Evolutionary conservation across 202 grass and related monocot genomes (phyloP).

Genomic region (Elaeis oleifera): DNA sequence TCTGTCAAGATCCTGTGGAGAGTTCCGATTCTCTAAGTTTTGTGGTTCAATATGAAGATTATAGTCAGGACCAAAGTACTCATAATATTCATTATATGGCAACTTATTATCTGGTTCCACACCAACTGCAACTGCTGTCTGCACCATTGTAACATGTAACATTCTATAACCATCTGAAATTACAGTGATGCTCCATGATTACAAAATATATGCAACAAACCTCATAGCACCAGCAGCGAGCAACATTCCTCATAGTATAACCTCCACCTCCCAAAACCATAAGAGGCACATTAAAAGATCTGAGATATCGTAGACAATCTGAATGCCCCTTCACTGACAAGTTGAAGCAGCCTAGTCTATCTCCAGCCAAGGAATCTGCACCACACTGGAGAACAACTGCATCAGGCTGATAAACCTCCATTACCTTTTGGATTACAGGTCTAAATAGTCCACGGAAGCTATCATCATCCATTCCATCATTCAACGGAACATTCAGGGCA

Average conservation of each 20-base stretch:
- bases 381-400: conserved; percentile 97
- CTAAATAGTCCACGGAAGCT: conserved; percentile 77
- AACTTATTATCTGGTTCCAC: conserved; percentile 91
- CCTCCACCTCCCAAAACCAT: conserved; percentile 97
- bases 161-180: conserved; percentile 16
- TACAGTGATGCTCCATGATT: not conserved
- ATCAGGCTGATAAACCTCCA: conserved; percentile 89
- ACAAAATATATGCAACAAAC: conserved; percentile 26
- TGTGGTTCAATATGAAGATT: conserved; percentile 82
- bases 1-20: conserved; percentile 72
- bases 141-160: conserved; percentile 22
- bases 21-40: conserved; percentile 74
- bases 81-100: conserved; percentile 97
- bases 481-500: conserved; percentile 86
- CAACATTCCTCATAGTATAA: conserved; percentile 98
- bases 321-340: conserved; percentile 93
- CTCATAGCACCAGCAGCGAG: conserved; percentile 98
- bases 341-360: conserved; percentile 97
- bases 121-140: conserved; percentile 98
- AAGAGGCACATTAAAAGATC: conserved; percentile 90
- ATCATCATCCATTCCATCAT: conserved; percentile 89
- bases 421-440: conserved; percentile 81
- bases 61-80: conserved; percentile 98
- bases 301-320: conserved; percentile 85
- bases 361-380: conserved; percentile 89